Conservation (phyloP, 345 rosid species). For the Balakata baccata region DNA sequence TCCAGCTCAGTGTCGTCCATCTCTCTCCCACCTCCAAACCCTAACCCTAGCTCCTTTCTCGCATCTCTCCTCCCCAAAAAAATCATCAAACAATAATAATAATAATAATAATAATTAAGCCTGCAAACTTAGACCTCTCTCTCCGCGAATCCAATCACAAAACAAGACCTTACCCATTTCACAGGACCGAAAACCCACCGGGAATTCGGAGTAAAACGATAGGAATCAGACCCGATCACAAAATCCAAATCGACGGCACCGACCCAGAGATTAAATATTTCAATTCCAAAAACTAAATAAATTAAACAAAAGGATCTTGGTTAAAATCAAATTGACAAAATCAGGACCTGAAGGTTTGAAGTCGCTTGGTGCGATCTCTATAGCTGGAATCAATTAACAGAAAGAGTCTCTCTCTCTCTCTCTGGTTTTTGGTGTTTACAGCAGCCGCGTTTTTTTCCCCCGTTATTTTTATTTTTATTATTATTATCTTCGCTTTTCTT, state of each 20-base stretch:
- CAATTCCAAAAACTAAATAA: conserved; percentile 7
- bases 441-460: conserved; percentile 46
- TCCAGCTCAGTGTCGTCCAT: conserved; percentile 43
- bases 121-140: conserved; percentile 5
- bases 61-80: conserved; percentile 34
- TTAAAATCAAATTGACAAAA: not conserved
- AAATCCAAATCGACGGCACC: conserved; percentile 22
- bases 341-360: conserved; percentile 8
- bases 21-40: conserved; percentile 28
- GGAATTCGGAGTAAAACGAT: conserved; percentile 33
- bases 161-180: conserved; percentile 17
- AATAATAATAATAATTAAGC: conserved; percentile 3
- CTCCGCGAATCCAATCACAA: conserved; percentile 8
- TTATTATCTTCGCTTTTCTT: not conserved
- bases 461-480: conserved; percentile 14
- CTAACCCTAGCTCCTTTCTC: conserved; percentile 32
- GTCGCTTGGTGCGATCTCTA: conserved; percentile 42
- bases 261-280: not conserved
- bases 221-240: conserved; percentile 37
- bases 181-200: conserved; percentile 30
- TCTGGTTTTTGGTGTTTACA: conserved; percentile 41
- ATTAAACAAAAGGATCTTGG: conserved; percentile 8
- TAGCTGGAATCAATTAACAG: conserved; percentile 42
- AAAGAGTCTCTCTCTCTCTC: conserved; percentile 35
- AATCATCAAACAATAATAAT: conserved; percentile 24